Conservation (phyloP, 2,329 filamentous ascomycete genomes). For the Parafenestella ontariensis region DNA sequence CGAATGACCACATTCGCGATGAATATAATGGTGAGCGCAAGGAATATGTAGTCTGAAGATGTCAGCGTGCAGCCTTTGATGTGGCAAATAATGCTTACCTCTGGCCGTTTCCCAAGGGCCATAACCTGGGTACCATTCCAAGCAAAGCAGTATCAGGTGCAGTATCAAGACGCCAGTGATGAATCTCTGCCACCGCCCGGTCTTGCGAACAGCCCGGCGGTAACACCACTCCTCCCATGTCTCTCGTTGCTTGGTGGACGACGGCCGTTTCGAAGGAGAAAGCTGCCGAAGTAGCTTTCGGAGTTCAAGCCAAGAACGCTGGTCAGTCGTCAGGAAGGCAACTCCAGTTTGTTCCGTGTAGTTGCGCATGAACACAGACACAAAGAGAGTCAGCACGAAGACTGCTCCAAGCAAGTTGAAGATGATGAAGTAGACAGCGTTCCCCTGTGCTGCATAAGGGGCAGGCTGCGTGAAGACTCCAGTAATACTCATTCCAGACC, state of each 20-base stretch:
- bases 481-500: conserved; percentile 80
- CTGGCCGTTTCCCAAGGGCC: conserved; percentile 72
- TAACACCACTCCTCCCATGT: conserved; percentile 95
- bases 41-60: conserved; percentile 72
- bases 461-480: conserved; percentile 76
- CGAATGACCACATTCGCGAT: conserved; percentile 82
- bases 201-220: conserved; percentile 90
- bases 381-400: conserved; percentile 95
- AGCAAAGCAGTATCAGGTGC: conserved; percentile 81
- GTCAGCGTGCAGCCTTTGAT: conserved; percentile 13
- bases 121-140: conserved; percentile 84
- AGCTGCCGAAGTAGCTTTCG: conserved; percentile 91
- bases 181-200: conserved; percentile 85
- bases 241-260: conserved; percentile 73
- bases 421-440: conserved; percentile 91
- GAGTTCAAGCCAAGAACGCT: conserved; percentile 95
- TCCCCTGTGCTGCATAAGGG: conserved; percentile 74
- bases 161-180: conserved; percentile 81
- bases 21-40: conserved; percentile 82
- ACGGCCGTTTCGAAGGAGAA: conserved; percentile 90
- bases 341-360: conserved; percentile 99
- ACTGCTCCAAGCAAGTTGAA: conserved; percentile 97
- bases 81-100: conserved; percentile 46
- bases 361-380: conserved; percentile 99
- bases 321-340: conserved; percentile 92